A percentile compares a stretch with the other conserved stretches of the same genome.
Conservation (phyloP, 345 rosid species). For the Schrenkiella parvula region DNA sequence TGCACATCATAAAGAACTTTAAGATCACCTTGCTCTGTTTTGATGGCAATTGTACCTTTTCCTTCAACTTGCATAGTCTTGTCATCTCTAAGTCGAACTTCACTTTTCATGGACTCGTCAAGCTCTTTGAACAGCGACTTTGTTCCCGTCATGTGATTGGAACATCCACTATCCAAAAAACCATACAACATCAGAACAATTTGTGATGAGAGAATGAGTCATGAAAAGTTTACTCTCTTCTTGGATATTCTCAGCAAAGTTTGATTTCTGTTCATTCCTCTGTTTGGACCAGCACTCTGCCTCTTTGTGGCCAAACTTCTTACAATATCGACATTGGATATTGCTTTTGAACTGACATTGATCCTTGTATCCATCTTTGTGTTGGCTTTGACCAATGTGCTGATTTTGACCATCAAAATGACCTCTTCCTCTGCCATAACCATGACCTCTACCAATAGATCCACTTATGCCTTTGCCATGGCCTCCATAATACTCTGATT, state of each 20-base stretch:
- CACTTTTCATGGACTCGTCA: neutral
- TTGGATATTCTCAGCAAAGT: too few relatives aligned
- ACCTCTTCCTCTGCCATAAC: neutral
- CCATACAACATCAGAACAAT: neutral
- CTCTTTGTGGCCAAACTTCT: too few relatives aligned
- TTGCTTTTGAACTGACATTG: too few relatives aligned
- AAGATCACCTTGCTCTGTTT: neutral
- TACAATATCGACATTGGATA: neutral
- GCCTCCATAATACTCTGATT: neutral
- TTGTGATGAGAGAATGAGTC: neutral
- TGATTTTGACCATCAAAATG: neutral
- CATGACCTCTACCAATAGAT: neutral
- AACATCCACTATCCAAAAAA: neutral
- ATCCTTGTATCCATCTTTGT: neutral
- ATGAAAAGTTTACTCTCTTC: neutral
- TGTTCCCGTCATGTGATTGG: neutral
- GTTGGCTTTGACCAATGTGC: neutral
- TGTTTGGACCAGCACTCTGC: too few relatives aligned
- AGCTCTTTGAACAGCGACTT: neutral
- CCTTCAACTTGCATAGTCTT: neutral
- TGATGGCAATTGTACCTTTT: neutral
- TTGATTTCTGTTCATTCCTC: too few relatives aligned
- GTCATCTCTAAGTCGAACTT: neutral
- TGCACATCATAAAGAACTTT: neutral
- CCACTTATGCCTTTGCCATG: neutral